Evolutionary conservation across 306 rosid genomes (phyloP).

Genomic region (Canavalia ensiformis): DNA sequence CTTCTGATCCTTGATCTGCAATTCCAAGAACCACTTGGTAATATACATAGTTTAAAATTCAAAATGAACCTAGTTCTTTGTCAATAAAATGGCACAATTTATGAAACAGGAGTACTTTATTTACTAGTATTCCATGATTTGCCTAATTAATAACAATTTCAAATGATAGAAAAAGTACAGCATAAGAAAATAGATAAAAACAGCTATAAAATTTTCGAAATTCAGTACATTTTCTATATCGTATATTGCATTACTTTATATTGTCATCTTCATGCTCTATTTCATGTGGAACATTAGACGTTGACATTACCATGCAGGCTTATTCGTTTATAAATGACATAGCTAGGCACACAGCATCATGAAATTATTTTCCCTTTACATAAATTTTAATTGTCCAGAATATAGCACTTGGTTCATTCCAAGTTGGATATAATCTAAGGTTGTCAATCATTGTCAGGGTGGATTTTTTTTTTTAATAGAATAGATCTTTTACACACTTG

Average conservation of each 20-base stretch:
- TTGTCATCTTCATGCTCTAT: too few relatives aligned
- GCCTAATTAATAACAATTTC: slow-evolving; percentile 19
- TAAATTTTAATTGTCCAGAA: slow-evolving; percentile 2
- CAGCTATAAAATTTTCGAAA: not conserved
- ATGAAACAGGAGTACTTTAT: not conserved
- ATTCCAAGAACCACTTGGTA: slow-evolving; percentile 18
- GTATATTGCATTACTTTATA: not conserved
- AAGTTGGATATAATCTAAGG: slow-evolving; percentile 12
- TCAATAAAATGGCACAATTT: slow-evolving; percentile 20
- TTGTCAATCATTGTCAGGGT: not conserved
- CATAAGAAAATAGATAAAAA: not conserved
- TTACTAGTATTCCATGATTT: slow-evolving; percentile 28
- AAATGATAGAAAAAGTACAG: slow-evolving; percentile 29
- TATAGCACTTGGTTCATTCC: not conserved
- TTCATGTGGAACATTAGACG: not conserved
- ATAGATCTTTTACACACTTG: not conserved
- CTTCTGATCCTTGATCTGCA: slow-evolving; percentile 35
- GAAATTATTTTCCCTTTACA: not conserved
- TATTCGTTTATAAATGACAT: not conserved
- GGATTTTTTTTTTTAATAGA: not conserved
- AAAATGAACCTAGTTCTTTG: not conserved
- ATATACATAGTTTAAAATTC: slow-evolving; percentile 23
- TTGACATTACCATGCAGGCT: not conserved
- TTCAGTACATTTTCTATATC: slow-evolving; percentile 15
- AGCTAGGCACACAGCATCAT: not conserved